Evolutionary conservation across 345 rosid genomes (phyloP).

Genomic region (Eucalyptus urophylla): DNA sequence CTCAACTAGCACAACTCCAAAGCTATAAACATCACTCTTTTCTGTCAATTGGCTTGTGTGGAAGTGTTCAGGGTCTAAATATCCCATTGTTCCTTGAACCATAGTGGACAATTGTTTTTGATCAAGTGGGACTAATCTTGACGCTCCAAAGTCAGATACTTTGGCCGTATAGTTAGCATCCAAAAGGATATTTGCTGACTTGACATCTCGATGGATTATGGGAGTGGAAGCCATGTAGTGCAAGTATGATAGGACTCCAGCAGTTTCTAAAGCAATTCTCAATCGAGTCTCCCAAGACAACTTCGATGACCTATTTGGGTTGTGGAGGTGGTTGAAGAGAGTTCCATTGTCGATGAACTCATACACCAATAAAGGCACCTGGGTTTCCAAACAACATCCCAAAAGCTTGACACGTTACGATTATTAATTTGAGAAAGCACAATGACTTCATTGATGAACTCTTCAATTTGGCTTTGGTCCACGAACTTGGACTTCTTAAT

Average conservation of each 20-base stretch:
- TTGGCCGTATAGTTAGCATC: slow-evolving; percentile 17
- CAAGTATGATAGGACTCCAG: slow-evolving; percentile 16
- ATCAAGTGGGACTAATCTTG: slow-evolving; percentile 18
- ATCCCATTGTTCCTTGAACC: slow-evolving; percentile 34
- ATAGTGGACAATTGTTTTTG: slow-evolving; percentile 17
- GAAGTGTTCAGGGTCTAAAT: slow-evolving; percentile 30
- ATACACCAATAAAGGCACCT: too few relatives aligned
- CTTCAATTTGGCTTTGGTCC: too few relatives aligned
- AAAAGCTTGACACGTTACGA: too few relatives aligned
- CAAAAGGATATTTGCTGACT: slow-evolving; percentile 25
- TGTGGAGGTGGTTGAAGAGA: slow-evolving; percentile 19
- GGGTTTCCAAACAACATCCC: too few relatives aligned
- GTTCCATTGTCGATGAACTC: not conserved
- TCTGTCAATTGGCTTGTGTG: slow-evolving; percentile 1
- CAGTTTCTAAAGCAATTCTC: slow-evolving; percentile 9
- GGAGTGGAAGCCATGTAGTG: slow-evolving; percentile 13
- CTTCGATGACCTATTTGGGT: not conserved
- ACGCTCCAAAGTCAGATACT: slow-evolving; percentile 36
- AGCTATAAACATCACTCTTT: slow-evolving; percentile 35
- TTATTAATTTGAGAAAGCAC: too few relatives aligned
- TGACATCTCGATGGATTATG: slow-evolving; percentile 23
- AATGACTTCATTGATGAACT: too few relatives aligned
- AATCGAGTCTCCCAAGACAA: slow-evolving; percentile 18
- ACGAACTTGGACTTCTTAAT: too few relatives aligned
- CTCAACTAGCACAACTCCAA: slow-evolving; percentile 30